Base-by-base conservation (phyloP, 192 early-diverging fungal species). In the Backusella australiensis region DNA sequence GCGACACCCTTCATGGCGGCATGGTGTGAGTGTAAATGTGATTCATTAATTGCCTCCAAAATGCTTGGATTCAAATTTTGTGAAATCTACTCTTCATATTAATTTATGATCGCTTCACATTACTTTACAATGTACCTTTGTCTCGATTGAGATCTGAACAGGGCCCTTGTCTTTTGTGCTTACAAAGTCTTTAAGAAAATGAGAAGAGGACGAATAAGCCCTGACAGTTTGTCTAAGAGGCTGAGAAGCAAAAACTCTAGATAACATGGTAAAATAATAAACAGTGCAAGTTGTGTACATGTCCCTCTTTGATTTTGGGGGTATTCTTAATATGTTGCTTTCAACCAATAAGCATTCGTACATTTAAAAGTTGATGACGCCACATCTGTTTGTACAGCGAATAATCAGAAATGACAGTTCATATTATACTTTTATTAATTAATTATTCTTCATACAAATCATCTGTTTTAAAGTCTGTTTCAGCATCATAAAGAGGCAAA, bases 401-500 rank as follows among this genome's bases (percentile, higher is more conserved):
- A 38, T 9, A 1, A 32, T 32, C 32, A 32, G 8, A 39, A 39
- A 39, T 39, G 38, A 39, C 38, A 39, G 38, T 8, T 39, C 38
- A 12, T 39, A 44, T 71, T 34, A 14, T 71, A 53, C 3, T 17
- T 23, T 65, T 32, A 32, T 32, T 32, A 32, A 11, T 26, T 32
- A 32, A 32, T 32, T 32, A 32, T 9, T 32, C 49, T 1, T 44
- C 35, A 35, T 75, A 49, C 67, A 29, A 23, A 34, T 36, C 26
- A 34, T 46, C 41, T 21, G 9, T 6, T 2, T n/a, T 44, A 34
- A 38, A 49, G 15, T 79, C 56, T 19, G 90, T 90, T 4, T 92
- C 81, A 12, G 89, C 84, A 78, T 91, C 91, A 83, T 87, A 97
- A 52, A 99, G 84, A 3, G 98, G 98, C 75, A 99, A 86, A 36